Conservation (phyloP, 2,329 filamentous ascomycete species). For the Cladosporium sp. region DNA sequence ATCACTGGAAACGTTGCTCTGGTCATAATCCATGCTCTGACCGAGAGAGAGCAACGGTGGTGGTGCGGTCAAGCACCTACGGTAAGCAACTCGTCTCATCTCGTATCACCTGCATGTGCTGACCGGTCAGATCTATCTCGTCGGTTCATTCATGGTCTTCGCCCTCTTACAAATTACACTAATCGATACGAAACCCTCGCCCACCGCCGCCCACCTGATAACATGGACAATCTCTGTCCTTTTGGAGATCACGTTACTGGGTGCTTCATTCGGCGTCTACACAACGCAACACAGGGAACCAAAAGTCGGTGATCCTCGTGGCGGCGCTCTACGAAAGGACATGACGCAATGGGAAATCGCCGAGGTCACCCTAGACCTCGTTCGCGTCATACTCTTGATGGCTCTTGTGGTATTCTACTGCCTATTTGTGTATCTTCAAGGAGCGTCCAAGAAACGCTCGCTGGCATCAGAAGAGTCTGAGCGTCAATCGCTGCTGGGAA, state of each 20-base stretch:
- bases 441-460: constrained; percentile 12
- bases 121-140: constrained; percentile 68
- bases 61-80: constrained; percentile 78
- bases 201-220: constrained; percentile 72
- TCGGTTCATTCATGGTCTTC: constrained; percentile 82
- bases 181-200: constrained; percentile 76
- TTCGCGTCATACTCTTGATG: constrained; percentile 64
- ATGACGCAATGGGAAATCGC: constrained; percentile 59
- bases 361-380: constrained; percentile 62
- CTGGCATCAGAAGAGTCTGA: constrained; percentile 32
- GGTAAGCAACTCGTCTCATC: constrained; percentile 48
- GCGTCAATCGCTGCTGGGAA: constrained; percentile 54
- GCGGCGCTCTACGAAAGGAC: constrained; percentile 30
- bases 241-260: constrained; percentile 69
- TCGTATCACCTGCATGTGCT: constrained; percentile 13
- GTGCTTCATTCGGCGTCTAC: constrained; percentile 65
- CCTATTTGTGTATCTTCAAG: constrained; percentile 45
- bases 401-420: constrained; percentile 58
- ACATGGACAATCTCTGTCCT: constrained; percentile 72
- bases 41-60: constrained; percentile 62
- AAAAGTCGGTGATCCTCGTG: constrained; percentile 44
- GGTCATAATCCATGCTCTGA: constrained; percentile 70
- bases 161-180: constrained; percentile 81
- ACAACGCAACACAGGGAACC: constrained; percentile 63
- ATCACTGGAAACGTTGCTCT: constrained; percentile 71